phyloP scores from a whole-genome alignment of 2,329 filamentous ascomycete genomes.

The Hyphodiscus sp. region DNA sequence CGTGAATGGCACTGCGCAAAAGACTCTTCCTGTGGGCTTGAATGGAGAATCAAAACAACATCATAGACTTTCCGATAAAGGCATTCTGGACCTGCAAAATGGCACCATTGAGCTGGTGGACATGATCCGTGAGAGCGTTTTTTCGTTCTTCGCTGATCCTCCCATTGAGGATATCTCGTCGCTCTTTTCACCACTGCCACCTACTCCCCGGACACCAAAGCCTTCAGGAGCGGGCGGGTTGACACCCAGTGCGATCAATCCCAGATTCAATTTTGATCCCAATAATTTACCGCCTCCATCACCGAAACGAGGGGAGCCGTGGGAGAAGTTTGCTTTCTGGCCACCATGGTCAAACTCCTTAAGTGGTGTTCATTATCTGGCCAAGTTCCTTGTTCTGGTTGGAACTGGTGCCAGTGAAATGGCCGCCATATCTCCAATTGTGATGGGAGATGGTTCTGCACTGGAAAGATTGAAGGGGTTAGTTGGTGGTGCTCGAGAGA shows the following conservation, averaged over 20 bases:
- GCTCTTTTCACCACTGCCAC: conserved; percentile 73
- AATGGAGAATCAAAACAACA: conserved; percentile 76
- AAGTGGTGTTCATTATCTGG: conserved; percentile 85
- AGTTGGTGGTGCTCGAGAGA: conserved; percentile 73
- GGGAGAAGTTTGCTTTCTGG: conserved; percentile 96
- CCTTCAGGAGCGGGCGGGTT: conserved; percentile 34
- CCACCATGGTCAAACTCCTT: conserved; percentile 87
- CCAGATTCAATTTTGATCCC: conserved; percentile 73
- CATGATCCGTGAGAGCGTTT: conserved; percentile 72
- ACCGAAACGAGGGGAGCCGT: conserved; percentile 72
- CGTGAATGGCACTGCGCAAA: conserved; percentile 78
- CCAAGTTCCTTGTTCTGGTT: conserved; percentile 72
- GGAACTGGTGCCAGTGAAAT: conserved; percentile 85
- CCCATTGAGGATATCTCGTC: conserved; percentile 88
- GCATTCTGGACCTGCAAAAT: conserved; percentile 65
- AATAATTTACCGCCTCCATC: conserved; percentile 71
- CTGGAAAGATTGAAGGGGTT: conserved; percentile 69
- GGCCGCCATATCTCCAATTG: conserved; percentile 65
- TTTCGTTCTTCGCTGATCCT: conserved; percentile 76
- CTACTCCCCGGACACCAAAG: conserved; percentile 61
- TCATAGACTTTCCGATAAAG: conserved; percentile 69
- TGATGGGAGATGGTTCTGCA: conserved; percentile 46
- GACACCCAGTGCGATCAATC: conserved; percentile 47
- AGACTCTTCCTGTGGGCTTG: conserved; percentile 69
- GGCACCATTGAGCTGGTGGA: conserved; percentile 78